These are phyloP conservation scores for Hondaea fermentalgiana DNA, from an alignment of 108 stramenopile species.

Conservation along the genomic window DNA sequence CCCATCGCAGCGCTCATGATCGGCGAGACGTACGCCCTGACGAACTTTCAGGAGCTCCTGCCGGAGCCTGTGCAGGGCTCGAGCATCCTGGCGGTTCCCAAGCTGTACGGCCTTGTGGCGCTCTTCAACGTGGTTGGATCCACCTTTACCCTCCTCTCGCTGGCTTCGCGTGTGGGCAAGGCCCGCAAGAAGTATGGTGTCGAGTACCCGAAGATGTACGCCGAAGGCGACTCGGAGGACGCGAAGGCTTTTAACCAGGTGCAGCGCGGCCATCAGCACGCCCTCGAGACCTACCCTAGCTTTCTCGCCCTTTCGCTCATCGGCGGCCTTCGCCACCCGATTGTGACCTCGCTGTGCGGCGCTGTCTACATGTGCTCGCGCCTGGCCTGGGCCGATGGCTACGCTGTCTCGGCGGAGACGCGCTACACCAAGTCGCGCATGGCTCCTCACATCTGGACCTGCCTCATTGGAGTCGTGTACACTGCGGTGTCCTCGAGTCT, in stretches of 20 bases:
- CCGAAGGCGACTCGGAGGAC: slow-evolving; percentile 57
- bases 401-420: neutral
- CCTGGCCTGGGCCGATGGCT: slow-evolving; percentile 25
- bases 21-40: neutral
- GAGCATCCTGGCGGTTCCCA: neutral
- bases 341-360: slow-evolving; percentile 39
- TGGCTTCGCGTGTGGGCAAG: neutral
- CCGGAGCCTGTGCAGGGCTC: neutral
- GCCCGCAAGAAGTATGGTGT: slow-evolving; percentile 16
- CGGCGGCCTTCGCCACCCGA: slow-evolving; percentile 68
- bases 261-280: slow-evolving; percentile 73
- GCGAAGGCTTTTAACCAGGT: slow-evolving; percentile 80
- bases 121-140: slow-evolving; percentile 18
- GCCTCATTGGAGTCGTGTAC: neutral
- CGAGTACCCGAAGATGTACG: slow-evolving; percentile 71
- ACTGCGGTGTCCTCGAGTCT: neutral
- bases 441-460: slow-evolving; percentile 15
- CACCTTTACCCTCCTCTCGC: neutral
- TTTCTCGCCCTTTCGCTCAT: slow-evolving; percentile 53
- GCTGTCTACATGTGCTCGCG: slow-evolving; percentile 14
- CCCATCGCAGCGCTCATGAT: neutral
- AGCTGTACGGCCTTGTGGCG: neutral
- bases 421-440: neutral
- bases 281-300: slow-evolving; percentile 42
- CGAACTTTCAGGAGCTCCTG: neutral